phyloP scores from a whole-genome alignment of 2,329 filamentous ascomycete species.

The Neopestalotiopsis sp. region DNA sequence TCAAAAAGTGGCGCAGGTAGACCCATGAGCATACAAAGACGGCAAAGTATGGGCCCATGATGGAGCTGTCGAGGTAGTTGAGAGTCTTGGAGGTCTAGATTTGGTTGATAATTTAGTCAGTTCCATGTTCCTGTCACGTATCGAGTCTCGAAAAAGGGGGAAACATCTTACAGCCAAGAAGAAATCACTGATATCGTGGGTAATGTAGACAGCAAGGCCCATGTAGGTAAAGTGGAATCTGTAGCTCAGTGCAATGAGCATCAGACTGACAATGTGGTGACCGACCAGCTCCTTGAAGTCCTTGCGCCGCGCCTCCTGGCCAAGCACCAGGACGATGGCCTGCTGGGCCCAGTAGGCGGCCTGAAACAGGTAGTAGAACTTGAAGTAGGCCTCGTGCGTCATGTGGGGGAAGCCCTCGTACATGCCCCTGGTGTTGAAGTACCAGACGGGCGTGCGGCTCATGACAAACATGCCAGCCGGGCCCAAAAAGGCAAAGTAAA shows the following conservation, averaged over 20 bases:
- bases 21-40: slow-evolving; percentile 85
- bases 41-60: slow-evolving; percentile 85
- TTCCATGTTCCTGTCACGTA: background rate
- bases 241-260: slow-evolving; percentile 86
- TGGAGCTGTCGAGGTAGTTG: slow-evolving; percentile 83
- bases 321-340: slow-evolving; percentile 83
- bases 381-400: slow-evolving; percentile 81
- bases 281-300: slow-evolving; percentile 93
- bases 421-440: slow-evolving; percentile 91
- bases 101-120: background rate
- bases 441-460: slow-evolving; percentile 91
- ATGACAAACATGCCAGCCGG: slow-evolving; percentile 90
- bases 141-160: background rate
- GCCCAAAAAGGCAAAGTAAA: slow-evolving; percentile 86
- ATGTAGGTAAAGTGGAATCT: slow-evolving; percentile 98
- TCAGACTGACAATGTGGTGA: slow-evolving; percentile 88
- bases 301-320: slow-evolving; percentile 91
- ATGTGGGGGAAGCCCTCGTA: slow-evolving; percentile 87
- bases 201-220: slow-evolving; percentile 90
- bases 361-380: slow-evolving; percentile 95
- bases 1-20: slow-evolving; percentile 87
- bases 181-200: slow-evolving; percentile 93
- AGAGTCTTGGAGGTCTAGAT: slow-evolving; percentile 83
- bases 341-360: slow-evolving; percentile 97
- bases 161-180: slow-evolving; percentile 79